Conservation (phyloP, 768 basidiomycete species). For the Trametes cinnabarina region DNA sequence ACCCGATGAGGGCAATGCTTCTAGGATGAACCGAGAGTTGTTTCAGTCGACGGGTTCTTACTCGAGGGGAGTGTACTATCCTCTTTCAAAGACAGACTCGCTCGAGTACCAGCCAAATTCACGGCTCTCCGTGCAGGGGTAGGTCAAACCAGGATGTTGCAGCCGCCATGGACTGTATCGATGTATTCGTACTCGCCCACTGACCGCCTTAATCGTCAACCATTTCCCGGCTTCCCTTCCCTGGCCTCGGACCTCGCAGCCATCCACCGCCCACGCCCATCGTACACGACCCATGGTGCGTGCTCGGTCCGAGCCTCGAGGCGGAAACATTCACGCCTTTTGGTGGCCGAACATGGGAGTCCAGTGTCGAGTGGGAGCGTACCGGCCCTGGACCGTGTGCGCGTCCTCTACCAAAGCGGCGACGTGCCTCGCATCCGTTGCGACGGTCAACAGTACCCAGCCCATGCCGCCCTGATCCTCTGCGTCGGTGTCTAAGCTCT, state of each 20-base stretch:
- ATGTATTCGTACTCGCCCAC: background rate
- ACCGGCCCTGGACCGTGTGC: background rate
- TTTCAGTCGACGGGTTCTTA: background rate
- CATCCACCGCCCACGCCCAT: background rate
- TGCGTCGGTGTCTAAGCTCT: background rate
- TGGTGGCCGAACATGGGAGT: background rate
- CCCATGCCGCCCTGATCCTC: background rate
- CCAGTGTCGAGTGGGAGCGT: conserved; percentile 11
- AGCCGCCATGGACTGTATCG: background rate
- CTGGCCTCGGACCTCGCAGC: background rate
- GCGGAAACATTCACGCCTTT: background rate
- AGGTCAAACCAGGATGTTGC: background rate
- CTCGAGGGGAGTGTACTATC: background rate
- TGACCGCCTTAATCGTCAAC: background rate
- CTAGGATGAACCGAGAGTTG: background rate
- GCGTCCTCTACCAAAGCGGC: background rate
- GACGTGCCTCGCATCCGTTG: conserved; percentile 14
- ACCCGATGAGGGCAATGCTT: too few relatives aligned
- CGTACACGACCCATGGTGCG: background rate
- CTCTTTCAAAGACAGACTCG: background rate
- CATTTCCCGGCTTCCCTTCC: background rate
- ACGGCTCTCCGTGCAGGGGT: background rate
- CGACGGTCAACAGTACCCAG: background rate
- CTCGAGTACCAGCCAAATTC: background rate
- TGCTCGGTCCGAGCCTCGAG: background rate